Conservation (phyloP, 352 stramenopile genomes). For the Pythium dissotocum region DNA sequence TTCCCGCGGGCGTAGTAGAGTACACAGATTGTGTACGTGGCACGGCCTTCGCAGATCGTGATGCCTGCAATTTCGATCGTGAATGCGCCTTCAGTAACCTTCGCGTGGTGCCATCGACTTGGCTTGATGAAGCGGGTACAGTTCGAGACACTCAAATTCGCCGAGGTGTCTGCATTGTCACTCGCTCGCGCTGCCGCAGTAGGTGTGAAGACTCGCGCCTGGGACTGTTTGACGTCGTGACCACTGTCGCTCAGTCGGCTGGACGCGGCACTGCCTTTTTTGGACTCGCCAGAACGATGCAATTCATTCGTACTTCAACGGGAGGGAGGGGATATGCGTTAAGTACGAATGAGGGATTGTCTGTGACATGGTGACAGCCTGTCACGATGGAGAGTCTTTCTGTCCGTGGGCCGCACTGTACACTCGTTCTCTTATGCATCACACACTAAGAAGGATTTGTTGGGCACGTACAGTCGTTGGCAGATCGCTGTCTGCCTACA, state of each 20-base stretch:
- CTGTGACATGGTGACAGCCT: not conserved
- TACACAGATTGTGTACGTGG: constrained; percentile 67
- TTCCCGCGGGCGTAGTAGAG: constrained; percentile 44
- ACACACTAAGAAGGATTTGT: too few relatives aligned
- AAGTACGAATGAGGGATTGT: not conserved
- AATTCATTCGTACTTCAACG: not conserved
- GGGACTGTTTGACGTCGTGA: constrained; percentile 18
- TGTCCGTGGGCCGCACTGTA: too few relatives aligned
- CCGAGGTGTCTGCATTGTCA: constrained; percentile 6
- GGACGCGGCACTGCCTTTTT: constrained; percentile 21
- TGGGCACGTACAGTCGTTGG: too few relatives aligned
- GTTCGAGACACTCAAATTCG: not conserved
- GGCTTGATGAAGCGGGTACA: constrained; percentile 70
- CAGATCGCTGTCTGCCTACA: too few relatives aligned
- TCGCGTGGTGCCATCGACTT: constrained; percentile 45
- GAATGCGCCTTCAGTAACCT: constrained; percentile 54
- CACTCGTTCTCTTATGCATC: too few relatives aligned
- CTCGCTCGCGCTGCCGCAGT: not conserved
- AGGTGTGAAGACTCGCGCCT: constrained; percentile 7
- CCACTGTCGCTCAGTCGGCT: constrained; percentile 34
- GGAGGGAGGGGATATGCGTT: not conserved
- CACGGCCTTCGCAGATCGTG: constrained; percentile 42
- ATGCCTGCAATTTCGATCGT: constrained; percentile 72
- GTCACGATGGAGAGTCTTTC: too few relatives aligned
- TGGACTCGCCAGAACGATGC: constrained; percentile 17